Evolutionary conservation across 768 basidiomycete species (phyloP).

Genomic region (Kwoniella sp.): DNA sequence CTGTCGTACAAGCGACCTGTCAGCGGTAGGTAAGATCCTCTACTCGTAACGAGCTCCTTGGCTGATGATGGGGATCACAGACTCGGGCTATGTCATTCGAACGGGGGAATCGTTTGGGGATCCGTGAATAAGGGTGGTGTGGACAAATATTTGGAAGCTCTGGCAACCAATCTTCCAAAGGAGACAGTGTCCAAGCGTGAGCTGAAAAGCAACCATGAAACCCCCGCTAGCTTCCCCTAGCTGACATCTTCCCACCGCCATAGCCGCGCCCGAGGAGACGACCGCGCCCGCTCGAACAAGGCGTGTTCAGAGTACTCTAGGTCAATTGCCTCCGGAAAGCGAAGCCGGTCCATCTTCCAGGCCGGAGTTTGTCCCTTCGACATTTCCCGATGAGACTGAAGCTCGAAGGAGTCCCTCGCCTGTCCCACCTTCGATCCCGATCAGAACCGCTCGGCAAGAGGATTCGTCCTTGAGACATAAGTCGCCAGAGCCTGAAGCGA

Average conservation of each 20-base stretch:
- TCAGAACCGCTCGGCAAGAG: slow-evolving; percentile 5
- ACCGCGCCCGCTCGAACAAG: background rate
- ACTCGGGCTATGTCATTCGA: slow-evolving; percentile 21
- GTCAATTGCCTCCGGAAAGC: background rate
- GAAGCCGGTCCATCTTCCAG: slow-evolving; percentile 4
- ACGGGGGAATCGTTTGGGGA: slow-evolving; percentile 38
- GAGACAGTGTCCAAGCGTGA: background rate
- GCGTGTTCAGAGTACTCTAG: background rate
- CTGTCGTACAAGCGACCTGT: slow-evolving; percentile 26
- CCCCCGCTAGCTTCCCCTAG: no score
- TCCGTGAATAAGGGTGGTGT: slow-evolving; percentile 26
- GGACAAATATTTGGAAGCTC: slow-evolving; percentile 24
- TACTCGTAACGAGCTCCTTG: background rate
- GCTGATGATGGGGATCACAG: slow-evolving; percentile 17
- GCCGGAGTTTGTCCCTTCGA: slow-evolving; percentile 40
- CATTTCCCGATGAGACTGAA: slow-evolving; percentile 41
- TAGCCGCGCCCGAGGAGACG: background rate
- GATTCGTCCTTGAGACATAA: slow-evolving; percentile 9
- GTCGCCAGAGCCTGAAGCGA: slow-evolving; percentile 10
- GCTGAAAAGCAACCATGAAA: no score
- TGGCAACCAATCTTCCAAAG: slow-evolving; percentile 17
- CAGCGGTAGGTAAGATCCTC: slow-evolving; percentile 26
- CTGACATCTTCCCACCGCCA: no score
- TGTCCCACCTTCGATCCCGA: background rate
- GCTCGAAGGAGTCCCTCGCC: slow-evolving; percentile 3